phyloP scores from a whole-genome alignment of 2,329 filamentous ascomycete species.

The Penicillium crustosum region DNA sequence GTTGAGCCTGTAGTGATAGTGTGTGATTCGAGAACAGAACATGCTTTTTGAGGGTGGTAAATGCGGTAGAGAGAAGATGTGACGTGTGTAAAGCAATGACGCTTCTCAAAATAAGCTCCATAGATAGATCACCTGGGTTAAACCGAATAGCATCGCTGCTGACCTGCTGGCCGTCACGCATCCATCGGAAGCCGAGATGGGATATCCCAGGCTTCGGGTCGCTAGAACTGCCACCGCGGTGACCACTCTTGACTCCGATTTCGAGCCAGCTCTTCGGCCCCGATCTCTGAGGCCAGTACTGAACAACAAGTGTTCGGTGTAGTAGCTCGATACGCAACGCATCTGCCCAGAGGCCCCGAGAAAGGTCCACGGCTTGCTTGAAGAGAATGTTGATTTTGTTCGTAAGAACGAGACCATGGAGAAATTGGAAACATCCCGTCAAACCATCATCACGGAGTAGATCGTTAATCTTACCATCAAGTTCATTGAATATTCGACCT shows the following conservation, averaged over 20 bases:
- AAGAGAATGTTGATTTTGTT: slow-evolving; percentile 84
- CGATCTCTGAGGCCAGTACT: slow-evolving; percentile 79
- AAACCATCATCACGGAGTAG: slow-evolving; percentile 70
- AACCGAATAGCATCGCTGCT: slow-evolving; percentile 66
- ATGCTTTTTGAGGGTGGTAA: slow-evolving; percentile 59
- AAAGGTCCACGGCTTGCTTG: slow-evolving; percentile 72
- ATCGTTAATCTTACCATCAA: slow-evolving; percentile 73
- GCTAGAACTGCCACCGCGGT: slow-evolving; percentile 9
- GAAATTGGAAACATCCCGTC: slow-evolving; percentile 75
- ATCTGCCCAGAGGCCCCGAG: slow-evolving; percentile 72
- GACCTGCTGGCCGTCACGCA: slow-evolving; percentile 76
- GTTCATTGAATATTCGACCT: slow-evolving; percentile 61
- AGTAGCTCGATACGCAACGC: slow-evolving; percentile 75
- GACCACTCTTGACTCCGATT: slow-evolving; percentile 62
- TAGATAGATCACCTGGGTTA: slow-evolving; percentile 66
- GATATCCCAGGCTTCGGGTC: slow-evolving; percentile 26
- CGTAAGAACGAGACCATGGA: slow-evolving; percentile 85
- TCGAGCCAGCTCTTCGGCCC: slow-evolving; percentile 87
- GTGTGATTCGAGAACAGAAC: slow-evolving; percentile 62
- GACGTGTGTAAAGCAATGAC: slow-evolving; percentile 75
- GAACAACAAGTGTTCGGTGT: slow-evolving; percentile 78
- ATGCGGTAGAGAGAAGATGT: slow-evolving; percentile 67
- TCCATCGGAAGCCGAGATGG: slow-evolving; percentile 65
- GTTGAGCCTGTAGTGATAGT: slow-evolving; percentile 58
- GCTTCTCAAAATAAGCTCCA: slow-evolving; percentile 70